Base-by-base conservation (phyloP, 257 asterid species). In the Solanum rostratum region DNA sequence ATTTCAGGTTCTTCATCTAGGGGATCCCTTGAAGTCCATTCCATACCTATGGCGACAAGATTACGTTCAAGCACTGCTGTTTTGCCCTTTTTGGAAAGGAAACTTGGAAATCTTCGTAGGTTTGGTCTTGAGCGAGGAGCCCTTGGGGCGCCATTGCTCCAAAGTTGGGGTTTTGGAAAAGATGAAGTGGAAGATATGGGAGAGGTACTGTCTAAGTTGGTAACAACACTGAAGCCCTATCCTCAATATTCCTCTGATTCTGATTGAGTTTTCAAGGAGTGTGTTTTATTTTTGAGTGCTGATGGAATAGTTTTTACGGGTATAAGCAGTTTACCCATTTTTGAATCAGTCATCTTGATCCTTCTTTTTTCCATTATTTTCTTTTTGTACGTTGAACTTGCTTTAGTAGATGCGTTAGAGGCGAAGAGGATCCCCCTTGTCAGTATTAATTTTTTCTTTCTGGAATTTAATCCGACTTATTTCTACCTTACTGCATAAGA, bases 21-120 rank as follows among this genome's bases (percentile, higher is more conserved):
- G 89, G 99, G 98, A 49, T 89, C 98, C 16, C 95, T 93, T 84
- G 97, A 95, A 52, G 93, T 96, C 52, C 93, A 94, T 79, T 96
- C 99, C 37, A 71, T 96, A 84, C 99, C 99, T 33, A 87, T 93
- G 95, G 98, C 97, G 59, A 93, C 98, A 82, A 95, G 98, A 85
- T 88, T 96, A 57, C 95, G 98, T 62, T 96, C 99, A 10, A 92
- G 92, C 88, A 93, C 53, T 83, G 96, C 97, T 15, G 81, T 96
- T 71, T 86, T 96, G 88, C 99, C 98, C 1, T 93, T 90, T 86
- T 27, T 95, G 91, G 95, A 93, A 86, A 90, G 88, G 3, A 88
- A 92, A 79, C 79, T 96, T 87, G 89, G 57, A 63, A 92, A 92
- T 86, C 97, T 96, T 83, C 94, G 90, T 41, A 92, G 84, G 87